Evolutionary conservation across 371 early-diverging fungal genomes (phyloP).

Genomic region (Rhizopus sp.): DNA sequence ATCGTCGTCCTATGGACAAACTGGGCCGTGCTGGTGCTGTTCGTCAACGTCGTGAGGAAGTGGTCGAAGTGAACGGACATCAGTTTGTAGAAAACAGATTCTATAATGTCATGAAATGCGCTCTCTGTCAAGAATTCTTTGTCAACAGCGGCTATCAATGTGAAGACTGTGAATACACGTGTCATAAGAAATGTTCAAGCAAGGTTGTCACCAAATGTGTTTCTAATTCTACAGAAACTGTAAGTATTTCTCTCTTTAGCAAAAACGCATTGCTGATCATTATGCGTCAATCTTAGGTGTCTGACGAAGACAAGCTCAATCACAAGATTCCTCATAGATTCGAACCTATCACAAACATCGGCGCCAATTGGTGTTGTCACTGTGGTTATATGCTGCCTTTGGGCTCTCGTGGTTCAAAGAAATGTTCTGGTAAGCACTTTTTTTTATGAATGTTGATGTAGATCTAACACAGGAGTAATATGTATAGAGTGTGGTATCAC

Average conservation of each 20-base stretch:
- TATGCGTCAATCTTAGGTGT: constrained; percentile 28
- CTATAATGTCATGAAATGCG: constrained; percentile 94
- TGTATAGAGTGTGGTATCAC: constrained; percentile 73
- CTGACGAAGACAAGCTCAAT: constrained; percentile 67
- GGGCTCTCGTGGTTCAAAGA: constrained; percentile 69
- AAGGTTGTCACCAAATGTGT: constrained; percentile 31
- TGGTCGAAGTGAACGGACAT: constrained; percentile 85
- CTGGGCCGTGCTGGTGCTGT: constrained; percentile 89
- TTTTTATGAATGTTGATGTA: background rate
- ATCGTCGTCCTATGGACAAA: constrained; percentile 62
- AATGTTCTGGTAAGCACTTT: constrained; percentile 46
- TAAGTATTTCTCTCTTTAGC: constrained; percentile 4
- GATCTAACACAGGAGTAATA: background rate
- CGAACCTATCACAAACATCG: constrained; percentile 72
- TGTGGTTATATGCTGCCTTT: constrained; percentile 94
- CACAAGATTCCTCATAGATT: constrained; percentile 96
- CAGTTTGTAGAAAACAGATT: constrained; percentile 82
- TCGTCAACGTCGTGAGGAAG: constrained; percentile 76
- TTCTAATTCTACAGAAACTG: constrained; percentile 45
- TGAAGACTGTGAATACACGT: constrained; percentile 55
- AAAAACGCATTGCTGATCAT: background rate
- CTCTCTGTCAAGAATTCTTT: constrained; percentile 89
- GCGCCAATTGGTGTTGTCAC: constrained; percentile 95
- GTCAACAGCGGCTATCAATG: constrained; percentile 89
- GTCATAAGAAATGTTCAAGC: constrained; percentile 32